Base-by-base conservation (phyloP, 1,139 yeast genomes). In the Taphrina wiesneri region DNA sequence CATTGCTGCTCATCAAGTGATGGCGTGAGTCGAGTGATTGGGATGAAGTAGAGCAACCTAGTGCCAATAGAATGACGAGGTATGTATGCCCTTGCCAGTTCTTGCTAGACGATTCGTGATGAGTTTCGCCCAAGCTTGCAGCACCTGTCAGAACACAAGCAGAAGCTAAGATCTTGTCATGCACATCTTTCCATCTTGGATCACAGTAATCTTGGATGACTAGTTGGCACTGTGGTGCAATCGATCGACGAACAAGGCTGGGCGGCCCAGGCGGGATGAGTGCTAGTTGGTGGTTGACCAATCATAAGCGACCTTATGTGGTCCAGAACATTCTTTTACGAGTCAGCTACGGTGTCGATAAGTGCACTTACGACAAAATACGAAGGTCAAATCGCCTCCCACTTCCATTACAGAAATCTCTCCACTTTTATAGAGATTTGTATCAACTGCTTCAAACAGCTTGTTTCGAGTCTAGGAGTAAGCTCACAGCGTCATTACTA, bases 281-380 rank as follows among this genome's bases (percentile, higher is more conserved):
- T 15, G 36, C 15, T 4, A 15, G 6, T 11, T 15, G 17, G 43
- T 39, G 43, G n/a, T n/a, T n/a, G 17, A 39, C 43, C 43, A 39
- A 39, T 39, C 43, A 39, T 7, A 39, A 4, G 3, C 17, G 17
- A n/a, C 13, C 2, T 6, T 2, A 4, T n/a, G n/a, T 11, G 49
- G 49, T 45, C 49, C 28, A 45, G 49, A 45, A 45, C 49, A 45
- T 45, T 45, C 49, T 21, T 21, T 15, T 45, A 45, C 49, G 49
- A 45, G 3, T 2, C n/a, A 2, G 3, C 11, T n/a, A 21, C 49
- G 49, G 15, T 45, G 26, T 45, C 49, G 49, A 45, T n/a, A 19
- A 23, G 15, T 15, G 19, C 43, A 19, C 15, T 3, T 6, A 4
- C 43, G 43, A 39, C 19, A 1, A 39, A 39, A 2, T 39, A 39